phyloP scores from a whole-genome alignment of 2,329 filamentous ascomycete species.

The Grosmannia penicillata region DNA sequence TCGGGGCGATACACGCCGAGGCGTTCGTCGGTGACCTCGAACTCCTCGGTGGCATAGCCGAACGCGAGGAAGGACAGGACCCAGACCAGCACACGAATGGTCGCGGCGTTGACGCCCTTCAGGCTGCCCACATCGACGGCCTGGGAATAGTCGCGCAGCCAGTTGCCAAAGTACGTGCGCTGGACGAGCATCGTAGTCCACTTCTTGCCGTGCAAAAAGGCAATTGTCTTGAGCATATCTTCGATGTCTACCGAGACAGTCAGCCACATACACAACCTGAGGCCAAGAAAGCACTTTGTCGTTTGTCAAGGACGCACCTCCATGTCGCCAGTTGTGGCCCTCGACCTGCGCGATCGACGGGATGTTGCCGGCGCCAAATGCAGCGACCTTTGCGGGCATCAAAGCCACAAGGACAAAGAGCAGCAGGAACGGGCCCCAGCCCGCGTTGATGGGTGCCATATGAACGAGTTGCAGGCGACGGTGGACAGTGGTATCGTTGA shows the following conservation, averaged over 20 bases:
- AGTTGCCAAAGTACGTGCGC: conserved; percentile 74
- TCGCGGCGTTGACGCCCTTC: conserved; percentile 64
- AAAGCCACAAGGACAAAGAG: conserved; percentile 38
- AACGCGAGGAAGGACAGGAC: conserved; percentile 69
- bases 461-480: no score
- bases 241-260: conserved; percentile 45
- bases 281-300: neutral
- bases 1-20: conserved; percentile 71
- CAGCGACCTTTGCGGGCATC: conserved; percentile 39
- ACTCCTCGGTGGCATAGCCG: conserved; percentile 75
- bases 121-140: conserved; percentile 68
- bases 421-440: conserved; percentile 37
- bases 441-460: conserved; percentile 33
- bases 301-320: conserved; percentile 26
- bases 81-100: conserved; percentile 66
- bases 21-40: conserved; percentile 68
- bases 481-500: no score
- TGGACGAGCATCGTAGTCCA: conserved; percentile 70
- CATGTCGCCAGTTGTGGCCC: conserved; percentile 56
- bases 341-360: conserved; percentile 51
- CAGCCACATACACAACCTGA: neutral
- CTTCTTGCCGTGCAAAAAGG: conserved; percentile 68
- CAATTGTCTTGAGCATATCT: conserved; percentile 64
- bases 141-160: conserved; percentile 75
- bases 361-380: conserved; percentile 59